Evolutionary conservation across 2,329 filamentous ascomycete genomes (phyloP), one percentile per base, ranked within the genome.

Genomic region (Aspergillus terreus): DNA sequence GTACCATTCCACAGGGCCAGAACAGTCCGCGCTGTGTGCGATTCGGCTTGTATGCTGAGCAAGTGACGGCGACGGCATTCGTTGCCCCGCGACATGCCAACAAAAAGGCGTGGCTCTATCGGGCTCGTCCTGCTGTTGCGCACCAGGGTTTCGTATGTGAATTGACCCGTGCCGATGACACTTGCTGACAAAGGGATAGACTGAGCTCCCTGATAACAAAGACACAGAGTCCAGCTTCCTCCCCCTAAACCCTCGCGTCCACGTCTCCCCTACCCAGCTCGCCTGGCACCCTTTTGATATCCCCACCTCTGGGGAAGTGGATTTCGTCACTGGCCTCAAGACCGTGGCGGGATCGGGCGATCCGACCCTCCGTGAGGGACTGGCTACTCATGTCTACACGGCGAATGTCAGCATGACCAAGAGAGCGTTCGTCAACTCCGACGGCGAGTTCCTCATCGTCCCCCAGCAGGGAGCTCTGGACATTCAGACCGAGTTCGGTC

Each of bases 401-500:
- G 78, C 78, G 12, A 80, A 79, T 45, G 77, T 78, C 57, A 76
- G 78, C 63, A 83, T 83, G 81, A 74, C 73, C 30, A 73, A 77
- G 33, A 75, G 78, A 52, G 80, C 80, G 1, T 83, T 83, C 62
- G 82, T 81, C 59, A 81, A 78, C 41, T 81, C 82, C 1, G 85
- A 88, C 53, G 85, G 85, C 14, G 85, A 88, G 38, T 68, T 85
- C 54, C 71, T 87, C 47, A 84, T 88, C 44, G 76, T 87, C 2
- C 82, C 80, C 0, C 85, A 88, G 53, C 78, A 84, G 56, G 85
- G 85, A 11, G 74, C 79, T 0, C 73, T 88, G 2, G 81, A 87
- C 57, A 83, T 88, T 43, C 83, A 85, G 62, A 88, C 85, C 2
- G 85, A 88, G 62, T 77, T 87, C 14, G 85, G 85, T 4, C 77